Evolutionary conservation across 768 basidiomycete species (phyloP).

Genomic region (Leucosporidium scottii): DNA sequence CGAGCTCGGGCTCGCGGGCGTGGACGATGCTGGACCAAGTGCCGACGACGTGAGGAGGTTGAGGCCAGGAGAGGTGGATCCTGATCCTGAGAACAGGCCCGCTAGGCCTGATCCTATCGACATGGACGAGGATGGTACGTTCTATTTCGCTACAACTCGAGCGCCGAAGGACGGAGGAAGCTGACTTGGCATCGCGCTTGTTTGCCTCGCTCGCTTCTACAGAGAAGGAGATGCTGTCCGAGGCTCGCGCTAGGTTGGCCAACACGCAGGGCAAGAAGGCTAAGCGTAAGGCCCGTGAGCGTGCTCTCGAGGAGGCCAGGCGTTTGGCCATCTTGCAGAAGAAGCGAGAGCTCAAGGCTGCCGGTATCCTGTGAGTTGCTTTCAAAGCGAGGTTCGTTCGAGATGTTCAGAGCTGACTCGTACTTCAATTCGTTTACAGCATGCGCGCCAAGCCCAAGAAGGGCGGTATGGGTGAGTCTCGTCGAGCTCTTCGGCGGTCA

Average conservation of each 20-base stretch:
- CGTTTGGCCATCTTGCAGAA: constrained; percentile 92
- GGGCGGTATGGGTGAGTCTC: constrained; percentile 70
- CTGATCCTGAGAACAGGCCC: constrained; percentile 96
- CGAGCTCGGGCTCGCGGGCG: constrained; percentile 83
- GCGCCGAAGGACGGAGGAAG: background rate
- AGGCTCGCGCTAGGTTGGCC: constrained; percentile 92
- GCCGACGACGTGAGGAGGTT: constrained; percentile 87
- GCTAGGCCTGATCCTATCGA: constrained; percentile 98
- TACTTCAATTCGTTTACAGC: constrained; percentile 43
- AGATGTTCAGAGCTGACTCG: constrained; percentile 5
- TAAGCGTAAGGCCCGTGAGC: constrained; percentile 94
- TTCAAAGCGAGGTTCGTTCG: background rate
- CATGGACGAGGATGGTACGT: constrained; percentile 96
- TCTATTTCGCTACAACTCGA: background rate
- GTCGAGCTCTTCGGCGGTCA: background rate
- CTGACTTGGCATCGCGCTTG: constrained; percentile 5
- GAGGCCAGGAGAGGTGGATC: constrained; percentile 94
- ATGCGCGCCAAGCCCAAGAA: constrained; percentile 91
- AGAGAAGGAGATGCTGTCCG: constrained; percentile 99
- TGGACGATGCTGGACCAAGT: constrained; percentile 69
- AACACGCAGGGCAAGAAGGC: constrained; percentile 99
- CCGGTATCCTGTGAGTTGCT: constrained; percentile 73
- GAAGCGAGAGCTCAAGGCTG: constrained; percentile 93
- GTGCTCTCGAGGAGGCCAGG: constrained; percentile 92
- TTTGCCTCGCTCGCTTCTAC: constrained; percentile 11